Evolutionary conservation across 805 yeast species (phyloP).

Genomic region (Sungouiozyma intestinalis): DNA sequence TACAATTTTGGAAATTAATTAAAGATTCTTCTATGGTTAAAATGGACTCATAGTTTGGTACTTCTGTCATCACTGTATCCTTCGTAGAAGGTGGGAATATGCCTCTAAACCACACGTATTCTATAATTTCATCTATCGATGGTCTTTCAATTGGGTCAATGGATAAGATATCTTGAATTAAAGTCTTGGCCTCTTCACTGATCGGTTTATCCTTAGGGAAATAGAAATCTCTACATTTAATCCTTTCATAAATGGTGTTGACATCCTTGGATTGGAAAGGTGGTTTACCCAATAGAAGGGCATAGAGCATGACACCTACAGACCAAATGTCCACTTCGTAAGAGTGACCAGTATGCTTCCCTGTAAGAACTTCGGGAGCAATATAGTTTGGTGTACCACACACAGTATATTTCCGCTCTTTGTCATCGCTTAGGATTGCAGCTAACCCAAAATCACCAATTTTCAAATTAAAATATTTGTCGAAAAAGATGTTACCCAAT

Average conservation of each 20-base stretch:
- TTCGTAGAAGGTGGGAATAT: conserved; percentile 70
- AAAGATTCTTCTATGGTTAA: conserved; percentile 53
- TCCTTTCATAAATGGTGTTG: conserved; percentile 82
- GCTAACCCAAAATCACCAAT: conserved; percentile 98
- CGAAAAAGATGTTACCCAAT: conserved; percentile 91
- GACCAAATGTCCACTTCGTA: conserved; percentile 98
- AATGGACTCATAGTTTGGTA: conserved; percentile 48
- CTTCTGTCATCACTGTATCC: conserved; percentile 35
- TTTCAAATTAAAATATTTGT: conserved; percentile 85
- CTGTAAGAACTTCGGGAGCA: conserved; percentile 94
- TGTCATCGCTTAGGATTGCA: conserved; percentile 67
- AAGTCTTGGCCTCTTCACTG: conserved; percentile 58
- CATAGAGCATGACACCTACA: conserved; percentile 91
- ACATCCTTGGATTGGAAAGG: conserved; percentile 97
- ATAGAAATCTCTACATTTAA: conserved; percentile 65
- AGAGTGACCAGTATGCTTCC: conserved; percentile 80
- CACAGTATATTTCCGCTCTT: conserved; percentile 78
- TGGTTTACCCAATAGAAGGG: conserved; percentile 86
- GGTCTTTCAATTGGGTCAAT: conserved; percentile 79
- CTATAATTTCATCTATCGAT: conserved; percentile 62
- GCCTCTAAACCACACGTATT: conserved; percentile 80
- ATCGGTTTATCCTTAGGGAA: conserved; percentile 65
- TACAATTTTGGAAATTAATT: conserved; percentile 55
- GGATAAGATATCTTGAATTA: conserved; percentile 64
- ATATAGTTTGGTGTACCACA: conserved; percentile 99